Evolutionary conservation across 345 rosid genomes (phyloP).

Genomic region (Reutealis trisperma): DNA sequence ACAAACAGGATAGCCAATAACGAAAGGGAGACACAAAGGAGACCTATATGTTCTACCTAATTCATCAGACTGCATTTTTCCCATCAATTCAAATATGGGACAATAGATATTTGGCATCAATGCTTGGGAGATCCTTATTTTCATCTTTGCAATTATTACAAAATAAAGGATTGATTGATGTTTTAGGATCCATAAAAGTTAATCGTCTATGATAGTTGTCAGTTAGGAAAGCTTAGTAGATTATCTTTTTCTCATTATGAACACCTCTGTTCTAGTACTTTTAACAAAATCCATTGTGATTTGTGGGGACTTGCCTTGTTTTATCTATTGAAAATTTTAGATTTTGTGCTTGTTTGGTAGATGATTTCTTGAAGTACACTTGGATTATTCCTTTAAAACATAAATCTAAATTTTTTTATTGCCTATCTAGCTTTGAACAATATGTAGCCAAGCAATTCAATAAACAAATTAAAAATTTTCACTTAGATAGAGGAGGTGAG

Average conservation of each 20-base stretch:
- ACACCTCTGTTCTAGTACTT: not conserved
- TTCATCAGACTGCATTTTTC: not conserved
- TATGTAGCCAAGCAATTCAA: constrained; percentile 12
- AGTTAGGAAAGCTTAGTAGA: constrained; percentile 10
- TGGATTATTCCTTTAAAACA: constrained; percentile 4
- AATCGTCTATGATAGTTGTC: constrained; percentile 19
- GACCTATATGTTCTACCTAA: not conserved
- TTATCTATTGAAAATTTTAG: not conserved
- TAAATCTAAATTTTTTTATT: constrained; percentile 9
- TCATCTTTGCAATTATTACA: not conserved
- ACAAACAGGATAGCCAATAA: not conserved
- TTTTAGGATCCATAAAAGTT: not conserved
- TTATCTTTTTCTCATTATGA: not conserved
- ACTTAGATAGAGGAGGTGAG: not conserved
- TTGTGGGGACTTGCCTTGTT: constrained; percentile 16
- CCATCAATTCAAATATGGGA: not conserved
- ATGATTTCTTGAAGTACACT: constrained; percentile 7
- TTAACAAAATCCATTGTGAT: no score
- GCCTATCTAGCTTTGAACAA: constrained; percentile 14
- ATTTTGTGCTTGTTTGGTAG: no score
- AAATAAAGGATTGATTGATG: constrained; percentile 19
- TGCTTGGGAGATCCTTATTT: not conserved
- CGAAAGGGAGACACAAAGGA: not conserved
- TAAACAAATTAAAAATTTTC: constrained; percentile 12
- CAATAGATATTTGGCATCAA: no score